Evolutionary conservation across 2,329 filamentous ascomycete genomes (phyloP).

Genomic region (Fusarium proliferatum): DNA sequence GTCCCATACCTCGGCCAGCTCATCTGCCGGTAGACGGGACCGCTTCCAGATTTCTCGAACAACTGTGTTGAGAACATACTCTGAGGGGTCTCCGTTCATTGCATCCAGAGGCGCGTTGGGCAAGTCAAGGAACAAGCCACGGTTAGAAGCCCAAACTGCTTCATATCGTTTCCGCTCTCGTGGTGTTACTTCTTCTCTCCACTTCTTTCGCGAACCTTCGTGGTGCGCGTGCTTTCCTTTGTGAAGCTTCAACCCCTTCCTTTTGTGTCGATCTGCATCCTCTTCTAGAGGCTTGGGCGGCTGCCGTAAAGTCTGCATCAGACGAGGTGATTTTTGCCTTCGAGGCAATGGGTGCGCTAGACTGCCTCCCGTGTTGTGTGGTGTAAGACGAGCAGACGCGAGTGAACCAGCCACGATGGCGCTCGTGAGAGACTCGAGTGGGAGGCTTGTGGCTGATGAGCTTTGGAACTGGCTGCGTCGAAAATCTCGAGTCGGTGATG

Average conservation of each 20-base stretch:
- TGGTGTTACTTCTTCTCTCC: constrained; percentile 79
- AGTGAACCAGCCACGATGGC: constrained; percentile 82
- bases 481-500: constrained; percentile 53
- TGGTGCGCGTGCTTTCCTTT: constrained; percentile 76
- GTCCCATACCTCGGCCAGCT: constrained; percentile 81
- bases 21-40: constrained; percentile 73
- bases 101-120: constrained; percentile 32
- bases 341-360: constrained; percentile 53
- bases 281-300: constrained; percentile 62
- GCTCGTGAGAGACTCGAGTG: constrained; percentile 74
- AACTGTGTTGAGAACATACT: constrained; percentile 74
- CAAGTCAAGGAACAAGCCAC: constrained; percentile 63
- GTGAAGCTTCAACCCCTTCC: constrained; percentile 61
- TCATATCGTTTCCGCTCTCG: constrained; percentile 84
- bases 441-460: constrained; percentile 55
- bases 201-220: constrained; percentile 79
- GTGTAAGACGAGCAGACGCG: constrained; percentile 69
- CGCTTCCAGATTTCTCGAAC: constrained; percentile 81
- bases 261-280: constrained; percentile 63
- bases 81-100: constrained; percentile 48
- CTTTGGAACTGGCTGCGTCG: constrained; percentile 44
- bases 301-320: constrained; percentile 75
- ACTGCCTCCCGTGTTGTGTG: constrained; percentile 53
- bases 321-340: constrained; percentile 61
- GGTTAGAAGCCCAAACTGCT: constrained; percentile 86